Base-by-base conservation (phyloP, 192 early-diverging fungal species). In the Entomortierella chlamydospora region DNA sequence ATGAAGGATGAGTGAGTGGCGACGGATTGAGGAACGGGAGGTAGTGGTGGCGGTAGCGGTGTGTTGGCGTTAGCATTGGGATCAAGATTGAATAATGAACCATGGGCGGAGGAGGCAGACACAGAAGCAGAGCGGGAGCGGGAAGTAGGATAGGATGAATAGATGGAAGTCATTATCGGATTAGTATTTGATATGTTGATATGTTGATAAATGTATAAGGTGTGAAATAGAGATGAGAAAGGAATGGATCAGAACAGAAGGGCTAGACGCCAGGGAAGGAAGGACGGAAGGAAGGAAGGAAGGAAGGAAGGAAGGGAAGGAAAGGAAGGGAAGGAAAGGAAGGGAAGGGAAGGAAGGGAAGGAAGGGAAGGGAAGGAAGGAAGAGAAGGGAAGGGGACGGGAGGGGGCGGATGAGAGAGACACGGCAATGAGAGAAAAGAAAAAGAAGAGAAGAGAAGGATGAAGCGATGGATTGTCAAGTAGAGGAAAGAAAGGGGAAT, bases 1-100 rank as follows among this genome's bases (percentile, higher is more conserved):
- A 81, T 73, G 49, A 73, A 57, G 10, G 72, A 73, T 18, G 79
- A 73, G 33, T 72, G 72, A 26, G 72, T 81, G 0, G 79, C 70
- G 22, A 41, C 49, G 20, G 78, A 41, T 20, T 45, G 55, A 37
- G 70, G 50, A 11, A 64, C 41, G 42, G 76, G 60, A 7, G 69
- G 69, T 1, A 56, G 26, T 5, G 42, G 28, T 11, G 60, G 60
- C 6, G 63, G 42, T 17, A 60, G 29, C 4, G 17, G 57, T 45
- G 43, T 64, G 20, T 20, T 6, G 22, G 23, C 20, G 20, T 28
- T 11, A 25, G 25, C n/a, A n/a, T n/a, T n/a, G n/a, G n/a, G n/a
- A n/a, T n/a, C 17, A 29, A 51, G 13, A 20, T 47, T 56, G 20
- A 47, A 20, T 5, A 47, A 20, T 5, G 45, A 47, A 20, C 45